Evolutionary conservation across 139 green algal species (phyloP), one percentile per base, ranked within the genome.

Genomic region (Chlorella sp.): DNA sequence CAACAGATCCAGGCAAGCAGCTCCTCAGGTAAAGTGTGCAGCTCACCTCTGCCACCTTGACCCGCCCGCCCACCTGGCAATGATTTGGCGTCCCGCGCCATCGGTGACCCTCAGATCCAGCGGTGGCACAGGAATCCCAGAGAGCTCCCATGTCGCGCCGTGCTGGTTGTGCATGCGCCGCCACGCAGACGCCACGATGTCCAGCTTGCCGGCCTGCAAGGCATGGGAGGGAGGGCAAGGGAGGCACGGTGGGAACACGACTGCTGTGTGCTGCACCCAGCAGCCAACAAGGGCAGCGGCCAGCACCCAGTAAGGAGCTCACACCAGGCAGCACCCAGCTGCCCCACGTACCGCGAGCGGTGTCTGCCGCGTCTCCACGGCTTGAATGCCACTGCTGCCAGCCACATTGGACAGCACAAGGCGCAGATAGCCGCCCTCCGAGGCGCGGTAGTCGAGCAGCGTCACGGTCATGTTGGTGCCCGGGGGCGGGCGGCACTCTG

Each of bases 141-240:
- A 30, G 0, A 75, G 38, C 69, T 75, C 69, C 36, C 36, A 75
- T 21, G 38, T 11, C 38, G 69, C 69, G 38, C 69, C 69, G 38
- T 75, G 51, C 36, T 34, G n/a, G 69, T 75, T 75, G 69, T 75
- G 69, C 69, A 75, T 30, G 34, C 38, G 38, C 23, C 38, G 21
- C 69, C 69, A 75, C 7, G 69, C 23, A 0, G 38, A 56, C 23
- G 69, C 69, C 3, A 56, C 38, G 4, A 75, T 56, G 38, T 75
- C 69, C 38, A 75, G 38, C 30, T 30, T 41, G 23, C 69, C 69
- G 38, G 23, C 38, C 69, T 75, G 69, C 20, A 26, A 15, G 30
- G 13, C 15, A 32, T 23, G 15, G 15, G 18, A 26, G 32, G 30
- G 12, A 72, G 65, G n/a, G n/a, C n/a, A 26, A 20, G 7, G 30